Conservation (phyloP, 495 filamentous ascomycete genomes). For the Parathielavia appendiculata region DNA sequence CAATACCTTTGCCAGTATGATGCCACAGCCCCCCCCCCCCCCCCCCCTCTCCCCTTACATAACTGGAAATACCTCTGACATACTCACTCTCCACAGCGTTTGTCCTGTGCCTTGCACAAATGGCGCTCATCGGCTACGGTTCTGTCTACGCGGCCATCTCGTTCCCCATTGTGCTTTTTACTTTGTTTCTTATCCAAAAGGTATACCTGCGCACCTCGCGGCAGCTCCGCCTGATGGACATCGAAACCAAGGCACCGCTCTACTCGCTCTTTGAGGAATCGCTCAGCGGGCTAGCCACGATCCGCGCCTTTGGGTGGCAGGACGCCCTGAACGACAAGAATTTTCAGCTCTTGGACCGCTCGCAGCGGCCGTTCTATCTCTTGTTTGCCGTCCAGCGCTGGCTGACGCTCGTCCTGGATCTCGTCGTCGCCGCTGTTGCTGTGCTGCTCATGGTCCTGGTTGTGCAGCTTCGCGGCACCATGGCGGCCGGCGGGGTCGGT, state of each 20-base stretch:
- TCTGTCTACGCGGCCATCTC: constrained; percentile 41
- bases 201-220: constrained; percentile 62
- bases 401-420: constrained; percentile 43
- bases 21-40: background rate
- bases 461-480: constrained; percentile 33
- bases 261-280: constrained; percentile 58
- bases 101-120: constrained; percentile 32
- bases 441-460: constrained; percentile 44
- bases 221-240: constrained; percentile 58
- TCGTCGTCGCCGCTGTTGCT: constrained; percentile 39
- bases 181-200: constrained; percentile 53
- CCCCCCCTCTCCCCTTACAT: no score
- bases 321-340: constrained; percentile 25
- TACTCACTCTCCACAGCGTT: constrained; percentile 4
- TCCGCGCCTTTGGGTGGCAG: constrained; percentile 47
- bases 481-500: constrained; percentile 32
- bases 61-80: background rate
- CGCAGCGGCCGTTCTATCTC: constrained; percentile 44
- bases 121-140: constrained; percentile 42
- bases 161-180: constrained; percentile 29
- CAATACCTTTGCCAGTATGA: constrained; percentile 25
- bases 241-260: constrained; percentile 58
- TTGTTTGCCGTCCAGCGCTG: constrained; percentile 43
- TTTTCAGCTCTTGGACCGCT: constrained; percentile 32
- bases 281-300: constrained; percentile 36